These are phyloP conservation scores for Narthecium ossifragum DNA, from an alignment of 106 monocot genomes.

Conservation along the genomic window DNA sequence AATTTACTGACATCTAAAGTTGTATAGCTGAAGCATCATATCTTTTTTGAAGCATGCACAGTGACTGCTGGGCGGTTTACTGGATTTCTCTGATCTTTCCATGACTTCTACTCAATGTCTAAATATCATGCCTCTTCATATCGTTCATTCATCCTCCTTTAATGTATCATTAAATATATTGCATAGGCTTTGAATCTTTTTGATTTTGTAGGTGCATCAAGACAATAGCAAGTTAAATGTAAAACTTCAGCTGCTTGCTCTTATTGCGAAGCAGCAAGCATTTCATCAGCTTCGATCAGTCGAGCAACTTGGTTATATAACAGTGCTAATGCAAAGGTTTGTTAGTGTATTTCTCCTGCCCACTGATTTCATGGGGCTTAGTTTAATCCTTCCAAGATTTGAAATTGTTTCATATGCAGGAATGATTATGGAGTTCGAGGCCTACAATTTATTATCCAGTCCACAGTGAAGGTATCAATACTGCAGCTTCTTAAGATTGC, in stretches of 20 bases:
- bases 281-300: slow-evolving; percentile 95
- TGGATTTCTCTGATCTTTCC: too few relatives aligned
- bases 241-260: slow-evolving; percentile 70
- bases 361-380: neutral
- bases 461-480: slow-evolving; percentile 63
- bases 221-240: slow-evolving; percentile 78
- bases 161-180: too few relatives aligned
- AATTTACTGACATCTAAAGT: too few relatives aligned
- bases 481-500: neutral
- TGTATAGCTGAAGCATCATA: too few relatives aligned
- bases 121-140: too few relatives aligned
- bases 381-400: neutral
- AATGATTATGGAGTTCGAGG: slow-evolving; percentile 71
- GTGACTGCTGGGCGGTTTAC: too few relatives aligned
- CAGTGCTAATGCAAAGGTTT: slow-evolving; percentile 69
- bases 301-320: slow-evolving; percentile 94
- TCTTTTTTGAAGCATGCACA: too few relatives aligned
- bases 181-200: too few relatives aligned
- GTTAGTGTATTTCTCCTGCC: slow-evolving; percentile 1
- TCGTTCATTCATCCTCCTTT: too few relatives aligned
- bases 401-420: slow-evolving; percentile 26
- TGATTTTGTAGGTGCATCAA: slow-evolving; percentile 60
- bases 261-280: slow-evolving; percentile 83
- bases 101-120: too few relatives aligned
- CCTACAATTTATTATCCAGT: slow-evolving; percentile 78